Conservation (phyloP, 2,329 filamentous ascomycete genomes). For the Zymoseptoria pseudotritici region DNA sequence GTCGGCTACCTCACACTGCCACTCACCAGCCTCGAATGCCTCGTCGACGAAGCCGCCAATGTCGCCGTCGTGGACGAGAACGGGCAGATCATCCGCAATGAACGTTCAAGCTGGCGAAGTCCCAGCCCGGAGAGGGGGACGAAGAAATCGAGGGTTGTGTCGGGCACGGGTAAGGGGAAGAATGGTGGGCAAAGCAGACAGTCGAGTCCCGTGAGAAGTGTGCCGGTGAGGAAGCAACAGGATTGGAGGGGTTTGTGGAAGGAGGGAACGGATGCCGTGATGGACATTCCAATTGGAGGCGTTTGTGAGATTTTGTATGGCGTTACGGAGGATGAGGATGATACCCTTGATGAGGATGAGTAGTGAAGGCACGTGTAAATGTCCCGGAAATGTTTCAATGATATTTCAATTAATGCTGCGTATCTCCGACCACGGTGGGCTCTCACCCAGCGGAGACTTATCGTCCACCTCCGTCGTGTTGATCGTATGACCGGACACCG, state of each 20-base stretch:
- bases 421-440: neutral
- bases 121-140: constrained; percentile 5
- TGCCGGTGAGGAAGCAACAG: constrained; percentile 30
- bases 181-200: constrained; percentile 31
- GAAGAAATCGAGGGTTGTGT: constrained; percentile 20
- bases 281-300: constrained; percentile 91
- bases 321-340: constrained; percentile 11
- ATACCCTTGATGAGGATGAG: constrained; percentile 8
- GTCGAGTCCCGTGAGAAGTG: constrained; percentile 26
- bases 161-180: constrained; percentile 31
- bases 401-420: neutral
- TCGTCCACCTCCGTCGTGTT: neutral
- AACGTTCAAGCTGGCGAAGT: constrained; percentile 21
- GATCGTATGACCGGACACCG: neutral
- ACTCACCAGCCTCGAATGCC: constrained; percentile 71
- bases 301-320: constrained; percentile 94
- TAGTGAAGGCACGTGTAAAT: neutral
- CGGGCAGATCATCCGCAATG: constrained; percentile 47
- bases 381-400: neutral
- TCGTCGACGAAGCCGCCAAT: constrained; percentile 85
- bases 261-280: constrained; percentile 88
- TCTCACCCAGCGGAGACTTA: neutral
- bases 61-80: constrained; percentile 73
- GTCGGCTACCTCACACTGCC: constrained; percentile 78
- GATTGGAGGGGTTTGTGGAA: constrained; percentile 84